Base-by-base conservation (phyloP, 1,139 yeast genomes). In the Yamadazyma jaroonii region DNA sequence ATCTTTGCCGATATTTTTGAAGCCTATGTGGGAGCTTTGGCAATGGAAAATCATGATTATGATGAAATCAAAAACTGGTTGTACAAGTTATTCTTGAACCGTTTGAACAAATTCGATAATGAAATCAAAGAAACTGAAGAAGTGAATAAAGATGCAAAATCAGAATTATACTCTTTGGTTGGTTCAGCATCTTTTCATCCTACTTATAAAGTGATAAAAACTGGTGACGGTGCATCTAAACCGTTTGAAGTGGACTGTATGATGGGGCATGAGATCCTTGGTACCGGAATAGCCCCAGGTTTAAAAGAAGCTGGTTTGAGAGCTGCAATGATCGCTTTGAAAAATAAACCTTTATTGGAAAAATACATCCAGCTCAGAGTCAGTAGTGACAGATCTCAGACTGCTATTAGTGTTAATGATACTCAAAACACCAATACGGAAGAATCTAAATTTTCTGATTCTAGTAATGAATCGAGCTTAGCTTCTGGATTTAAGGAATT, bases 11-110 rank as follows among this genome's bases (percentile, higher is more conserved):
- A 86, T 62, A 74, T 84, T 1, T 86, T 90, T 57, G 97, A 90
- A 60, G 96, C 97, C 0, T 90, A 89, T 52, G 72, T 90, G 28
- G 97, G 96, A 4, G 97, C 94, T 0, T 61, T 90, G 29, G 77
- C 80, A 9, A 68, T 80, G 30, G 95, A 86, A 46, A 62, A 69
- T 39, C 64, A 70, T 3, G 59, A 64, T 34, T 62, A 73, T 26
- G 62, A 61, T 1, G 67, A 62, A 20, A 77, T 85, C 4, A 67
- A 73, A 41, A 56, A 64, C 7, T 89, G 96, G 95, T 56, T 88
- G 12, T 56, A 60, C 5, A 59, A 67, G 36, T 62, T 88, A 24
- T 73, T 80, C 35, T 65, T 63, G 9, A 53, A 54, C 27, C 54
- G 56, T 38, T 48, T 68, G 20, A 41, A 43, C 15, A 47, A 48